These are phyloP conservation scores for Primulina huaijiensis DNA, from an alignment of 257 asterid genomes.

Conservation along the genomic window DNA sequence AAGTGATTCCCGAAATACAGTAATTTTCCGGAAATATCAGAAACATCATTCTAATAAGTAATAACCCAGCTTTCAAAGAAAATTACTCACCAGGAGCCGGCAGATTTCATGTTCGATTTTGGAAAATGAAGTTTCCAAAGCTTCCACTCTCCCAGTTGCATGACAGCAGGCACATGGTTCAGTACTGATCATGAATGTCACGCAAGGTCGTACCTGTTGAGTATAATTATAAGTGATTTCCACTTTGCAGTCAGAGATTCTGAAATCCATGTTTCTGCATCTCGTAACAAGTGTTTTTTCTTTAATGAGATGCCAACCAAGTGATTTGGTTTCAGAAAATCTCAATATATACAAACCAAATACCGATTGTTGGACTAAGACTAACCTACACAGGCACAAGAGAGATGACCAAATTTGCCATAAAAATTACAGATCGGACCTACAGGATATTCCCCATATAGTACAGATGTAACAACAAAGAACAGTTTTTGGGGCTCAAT, in stretches of 20 bases:
- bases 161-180: constrained; percentile 92
- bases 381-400: neutral
- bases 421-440: neutral
- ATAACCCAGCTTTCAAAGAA: neutral
- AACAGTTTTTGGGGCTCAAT: neutral
- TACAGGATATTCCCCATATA: neutral
- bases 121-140: constrained; percentile 88
- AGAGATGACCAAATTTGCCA: neutral
- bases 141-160: constrained; percentile 96
- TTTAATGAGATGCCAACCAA: neutral
- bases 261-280: constrained; percentile 14
- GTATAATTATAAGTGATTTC: constrained; percentile 19
- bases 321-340: neutral
- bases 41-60: constrained; percentile 4
- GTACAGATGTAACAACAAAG: neutral
- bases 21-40: constrained; percentile 5
- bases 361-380: neutral
- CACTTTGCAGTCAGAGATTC: constrained; percentile 17
- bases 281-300: neutral
- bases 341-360: neutral
- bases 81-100: constrained; percentile 58
- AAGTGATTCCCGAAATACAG: constrained; percentile 4
- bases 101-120: constrained; percentile 90
- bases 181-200: constrained; percentile 89
- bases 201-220: constrained; percentile 93